These are phyloP conservation scores for Mortierella alpina DNA, from an alignment of 192 early-diverging fungal genomes.

Conservation along the genomic window DNA sequence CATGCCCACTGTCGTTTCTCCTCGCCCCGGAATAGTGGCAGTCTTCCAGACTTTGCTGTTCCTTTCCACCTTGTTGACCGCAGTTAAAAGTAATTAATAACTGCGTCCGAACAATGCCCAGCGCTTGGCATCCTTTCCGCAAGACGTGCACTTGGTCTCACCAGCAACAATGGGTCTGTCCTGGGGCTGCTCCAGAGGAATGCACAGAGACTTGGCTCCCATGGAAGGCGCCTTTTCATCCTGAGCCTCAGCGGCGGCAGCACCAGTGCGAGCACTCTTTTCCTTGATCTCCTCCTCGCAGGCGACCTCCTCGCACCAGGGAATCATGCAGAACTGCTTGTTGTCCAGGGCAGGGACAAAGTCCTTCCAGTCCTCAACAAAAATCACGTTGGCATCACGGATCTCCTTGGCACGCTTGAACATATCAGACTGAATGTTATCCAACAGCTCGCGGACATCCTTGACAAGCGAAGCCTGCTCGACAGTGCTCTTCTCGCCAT, in stretches of 20 bases:
- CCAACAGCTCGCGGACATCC: constrained; percentile 70
- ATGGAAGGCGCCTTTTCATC: constrained; percentile 99
- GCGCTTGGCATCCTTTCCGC: constrained; percentile 80
- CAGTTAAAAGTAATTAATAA: constrained; percentile 63
- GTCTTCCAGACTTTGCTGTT: neutral
- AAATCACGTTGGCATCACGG: constrained; percentile 79
- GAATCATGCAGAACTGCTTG: constrained; percentile 89
- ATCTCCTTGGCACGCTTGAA: constrained; percentile 83
- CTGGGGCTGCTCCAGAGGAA: constrained; percentile 93
- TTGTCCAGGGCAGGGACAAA: constrained; percentile 92
- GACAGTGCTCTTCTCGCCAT: constrained; percentile 69
- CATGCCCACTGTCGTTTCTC: no score
- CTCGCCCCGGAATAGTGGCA: no score
- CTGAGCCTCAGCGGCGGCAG: constrained; percentile 70
- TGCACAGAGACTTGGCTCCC: constrained; percentile 99
- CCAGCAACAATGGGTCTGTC: constrained; percentile 85
- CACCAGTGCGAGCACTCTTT: constrained; percentile 77
- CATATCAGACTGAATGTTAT: constrained; percentile 91
- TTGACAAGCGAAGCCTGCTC: constrained; percentile 69
- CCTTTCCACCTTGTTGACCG: neutral
- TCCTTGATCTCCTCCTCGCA: constrained; percentile 99
- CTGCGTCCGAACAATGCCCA: constrained; percentile 88
- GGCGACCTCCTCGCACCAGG: constrained; percentile 92
- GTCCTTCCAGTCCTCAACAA: constrained; percentile 89
- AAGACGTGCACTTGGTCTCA: constrained; percentile 89